Conservation (phyloP, 495 filamentous ascomycete genomes). For the Lasiosphaeria miniovina region DNA sequence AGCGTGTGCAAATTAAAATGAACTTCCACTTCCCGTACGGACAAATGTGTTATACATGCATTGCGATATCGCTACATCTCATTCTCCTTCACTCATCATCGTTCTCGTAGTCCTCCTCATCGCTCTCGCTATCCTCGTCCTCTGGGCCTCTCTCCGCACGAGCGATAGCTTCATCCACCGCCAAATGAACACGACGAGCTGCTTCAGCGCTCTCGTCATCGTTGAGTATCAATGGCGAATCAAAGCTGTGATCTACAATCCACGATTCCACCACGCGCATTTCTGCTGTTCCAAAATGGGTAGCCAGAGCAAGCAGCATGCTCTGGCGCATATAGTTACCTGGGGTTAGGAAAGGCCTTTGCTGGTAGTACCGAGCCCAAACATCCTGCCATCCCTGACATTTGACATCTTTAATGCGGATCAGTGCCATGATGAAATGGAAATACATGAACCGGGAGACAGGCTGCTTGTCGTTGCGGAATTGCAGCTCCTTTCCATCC, state of each 20-base stretch:
- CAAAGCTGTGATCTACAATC: slow-evolving; percentile 10
- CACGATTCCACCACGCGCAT: slow-evolving; percentile 10
- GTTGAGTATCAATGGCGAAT: background rate
- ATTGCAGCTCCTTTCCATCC: slow-evolving; percentile 5
- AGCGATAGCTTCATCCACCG: slow-evolving; percentile 4
- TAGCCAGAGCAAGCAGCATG: slow-evolving; percentile 12
- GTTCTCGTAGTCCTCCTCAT: background rate
- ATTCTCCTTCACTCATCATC: too few relatives aligned
- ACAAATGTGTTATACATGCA: too few relatives aligned
- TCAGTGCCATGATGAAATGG: slow-evolving; percentile 16
- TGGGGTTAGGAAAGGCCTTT: slow-evolving; percentile 13
- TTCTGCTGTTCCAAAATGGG: slow-evolving; percentile 9
- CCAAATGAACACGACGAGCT: slow-evolving; percentile 10
- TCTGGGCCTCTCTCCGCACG: slow-evolving; percentile 5
- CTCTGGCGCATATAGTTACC: slow-evolving; percentile 9
- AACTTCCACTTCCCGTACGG: too few relatives aligned
- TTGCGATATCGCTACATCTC: too few relatives aligned
- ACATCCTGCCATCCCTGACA: slow-evolving; percentile 7
- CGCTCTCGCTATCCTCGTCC: slow-evolving; percentile 1
- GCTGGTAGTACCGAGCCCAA: slow-evolving; percentile 15
- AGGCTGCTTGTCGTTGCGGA: slow-evolving; percentile 10
- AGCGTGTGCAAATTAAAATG: too few relatives aligned
- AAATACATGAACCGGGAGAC: slow-evolving; percentile 15
- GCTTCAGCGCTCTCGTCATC: slow-evolving; percentile 4
- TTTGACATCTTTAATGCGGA: slow-evolving; percentile 7